Base-by-base conservation (phyloP, 257 asterid species). In the Nicotiana knightiana region DNA sequence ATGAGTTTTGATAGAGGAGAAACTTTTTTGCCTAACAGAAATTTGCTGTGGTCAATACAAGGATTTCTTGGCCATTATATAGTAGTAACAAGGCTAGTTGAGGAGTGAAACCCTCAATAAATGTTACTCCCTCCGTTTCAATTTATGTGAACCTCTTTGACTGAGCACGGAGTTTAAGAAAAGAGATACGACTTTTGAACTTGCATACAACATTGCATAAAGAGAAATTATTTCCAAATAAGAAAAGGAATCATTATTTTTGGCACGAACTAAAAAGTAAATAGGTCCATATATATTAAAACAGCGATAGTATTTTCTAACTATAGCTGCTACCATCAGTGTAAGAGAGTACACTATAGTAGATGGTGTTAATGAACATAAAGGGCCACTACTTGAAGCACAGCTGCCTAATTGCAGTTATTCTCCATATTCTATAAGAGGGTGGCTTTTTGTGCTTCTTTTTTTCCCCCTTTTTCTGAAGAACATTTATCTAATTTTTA, bases 311-410 rank as follows among this genome's bases (percentile, higher is more conserved):
- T 21, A 13, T 16, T 11, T 30, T 32, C 46, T 32, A 32, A 65
- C 46, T 32, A 13, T 66, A 66, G 73, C 48, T 15, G 30, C 73
- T 66, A 16, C 51, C 51, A 66, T 66, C 13, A 16, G 48, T 32
- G 46, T 32, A 32, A 65, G 73, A 64, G 39, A 32, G 46, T 48
- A 15, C 30, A n/a, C 51, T 43, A 9, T 43, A 43, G 81, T 68
- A 37, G 77, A 51, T 26, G 82, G 81, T 75, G 54, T 30, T 75
- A 32, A 75, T 32, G 57, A 26, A 62, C 26, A 7, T 46, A 58
- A 76, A 85, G 76, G 78, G 61, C 77, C 85, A 82, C 73, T 32
- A 51, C 43, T 6, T 4, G 5, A 37, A 5, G 33, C 26, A 24
- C 24, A 75, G 33, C n/a, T 43, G 54, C 43, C 53, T 54, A 21